Evolutionary conservation across 1,139 yeast genomes (phyloP).

Genomic region (Diutina scorzettiae): DNA sequence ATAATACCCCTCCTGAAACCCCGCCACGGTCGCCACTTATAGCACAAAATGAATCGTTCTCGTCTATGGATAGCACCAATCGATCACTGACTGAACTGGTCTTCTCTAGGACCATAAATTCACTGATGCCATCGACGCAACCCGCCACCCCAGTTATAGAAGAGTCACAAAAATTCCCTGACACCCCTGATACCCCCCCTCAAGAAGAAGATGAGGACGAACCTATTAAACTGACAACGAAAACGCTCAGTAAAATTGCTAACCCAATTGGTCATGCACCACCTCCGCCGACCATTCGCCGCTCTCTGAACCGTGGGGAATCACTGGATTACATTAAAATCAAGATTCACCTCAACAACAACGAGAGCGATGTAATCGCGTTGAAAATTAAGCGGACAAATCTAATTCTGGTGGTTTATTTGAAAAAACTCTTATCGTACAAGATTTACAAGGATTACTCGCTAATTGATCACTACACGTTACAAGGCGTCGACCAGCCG

Average conservation of each 20-base stretch:
- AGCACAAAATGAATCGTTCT: not conserved
- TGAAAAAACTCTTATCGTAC: conserved; percentile 20
- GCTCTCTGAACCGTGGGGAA: not conserved
- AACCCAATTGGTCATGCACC: not conserved
- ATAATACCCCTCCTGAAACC: not conserved
- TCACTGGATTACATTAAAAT: conserved; percentile 17
- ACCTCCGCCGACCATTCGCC: not conserved
- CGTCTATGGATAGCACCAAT: not conserved
- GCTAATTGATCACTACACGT: conserved; percentile 20
- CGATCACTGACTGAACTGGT: not conserved
- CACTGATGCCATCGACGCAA: not conserved
- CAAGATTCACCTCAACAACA: conserved; percentile 20
- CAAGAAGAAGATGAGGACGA: not conserved
- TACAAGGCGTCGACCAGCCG: conserved; percentile 11
- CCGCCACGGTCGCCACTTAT: not conserved
- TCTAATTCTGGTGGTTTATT: conserved; percentile 18
- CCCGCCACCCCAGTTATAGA: not conserved
- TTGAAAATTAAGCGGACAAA: conserved; percentile 18
- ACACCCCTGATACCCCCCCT: conserved; percentile 3
- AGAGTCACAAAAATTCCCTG: not conserved
- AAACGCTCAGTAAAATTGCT: not conserved
- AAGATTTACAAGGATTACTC: conserved; percentile 25
- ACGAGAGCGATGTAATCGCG: conserved; percentile 23
- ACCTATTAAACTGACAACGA: not conserved
- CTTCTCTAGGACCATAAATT: not conserved